phyloP scores from a whole-genome alignment of 257 asterid species.

The Solanum bulbocastanum region DNA sequence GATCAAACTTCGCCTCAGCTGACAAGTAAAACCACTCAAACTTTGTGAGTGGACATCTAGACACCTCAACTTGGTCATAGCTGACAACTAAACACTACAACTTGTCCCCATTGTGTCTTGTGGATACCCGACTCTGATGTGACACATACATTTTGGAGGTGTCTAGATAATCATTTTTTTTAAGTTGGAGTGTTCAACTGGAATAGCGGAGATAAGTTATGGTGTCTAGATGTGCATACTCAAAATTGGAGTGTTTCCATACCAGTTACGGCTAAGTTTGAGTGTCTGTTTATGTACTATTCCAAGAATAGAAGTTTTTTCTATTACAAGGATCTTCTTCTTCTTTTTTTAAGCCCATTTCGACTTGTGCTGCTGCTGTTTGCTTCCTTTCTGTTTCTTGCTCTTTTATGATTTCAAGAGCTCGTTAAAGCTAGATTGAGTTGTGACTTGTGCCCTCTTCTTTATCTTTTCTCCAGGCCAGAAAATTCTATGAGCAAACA shows the following conservation, averaged over 20 bases:
- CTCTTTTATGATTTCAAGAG: neutral
- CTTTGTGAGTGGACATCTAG: neutral
- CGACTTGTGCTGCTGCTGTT: neutral
- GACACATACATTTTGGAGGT: neutral
- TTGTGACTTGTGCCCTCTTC: neutral
- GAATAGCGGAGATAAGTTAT: neutral
- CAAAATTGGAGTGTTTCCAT: neutral
- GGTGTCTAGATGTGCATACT: neutral
- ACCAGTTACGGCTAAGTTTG: neutral
- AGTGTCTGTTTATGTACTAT: neutral
- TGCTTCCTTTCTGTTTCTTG: neutral
- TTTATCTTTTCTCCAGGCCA: constrained; percentile 53
- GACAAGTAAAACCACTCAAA: neutral
- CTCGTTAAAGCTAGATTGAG: neutral
- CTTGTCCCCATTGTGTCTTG: neutral
- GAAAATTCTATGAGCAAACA: constrained; percentile 65
- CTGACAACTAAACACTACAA: neutral
- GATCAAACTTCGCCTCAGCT: neutral
- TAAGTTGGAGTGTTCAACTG: neutral
- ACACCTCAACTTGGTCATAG: neutral
- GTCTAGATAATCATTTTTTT: neutral
- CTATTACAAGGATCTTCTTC: neutral
- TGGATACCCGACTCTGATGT: neutral
- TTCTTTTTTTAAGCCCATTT: neutral
- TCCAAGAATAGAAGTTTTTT: neutral